Base-by-base conservation (phyloP, 75 land plant species). In the Ceratopteris richardii region DNA sequence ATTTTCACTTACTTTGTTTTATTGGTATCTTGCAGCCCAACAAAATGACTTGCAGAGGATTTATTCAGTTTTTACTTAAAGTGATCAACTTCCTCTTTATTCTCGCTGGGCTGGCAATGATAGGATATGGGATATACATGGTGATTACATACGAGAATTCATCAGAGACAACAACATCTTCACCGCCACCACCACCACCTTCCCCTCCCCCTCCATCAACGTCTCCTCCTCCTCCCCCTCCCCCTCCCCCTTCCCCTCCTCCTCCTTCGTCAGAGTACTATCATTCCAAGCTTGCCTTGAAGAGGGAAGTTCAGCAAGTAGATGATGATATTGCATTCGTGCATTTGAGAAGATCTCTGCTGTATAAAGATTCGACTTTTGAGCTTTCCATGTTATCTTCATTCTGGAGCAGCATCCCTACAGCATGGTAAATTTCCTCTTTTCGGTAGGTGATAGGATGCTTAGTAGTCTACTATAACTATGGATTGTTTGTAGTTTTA, bases 41-140 rank as follows among this genome's bases (percentile, higher is more conserved):
- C 79, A 70, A 44, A 26, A 91, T 91, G 97, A 75, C 83, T 37
- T 94, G 98, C 71, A 70, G 74, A 66, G 90, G 98, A 17, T 94
- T 79, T 52, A 71, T 77, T 52, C 92, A 94, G 33, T 86, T 97
- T 48, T 46, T 83, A 36, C 61, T 94, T 73, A 94, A 83, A 81
- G 67, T 84, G 37, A 56, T 94, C 37, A 94, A 94, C 72, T 86
- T 94, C 56, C 48, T 86, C 56, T 30, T 94, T 46, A 77, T 72
- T 9, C 52, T 94, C 21, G 70, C 73, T n/a, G 98, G 98, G 10
- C 47, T 86, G 37, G 82, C 79, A n/a, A 90, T 94, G 85, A 63
- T 94, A 25, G 90, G 85, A 0, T 86, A 86, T 64, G 90, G 86
- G 17, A 74, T 86, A 13, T 82, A 86, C 68, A 61, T 86, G 63